Base-by-base conservation (phyloP, 2,329 filamentous ascomycete species). In the Geosmithia putterillii region DNA sequence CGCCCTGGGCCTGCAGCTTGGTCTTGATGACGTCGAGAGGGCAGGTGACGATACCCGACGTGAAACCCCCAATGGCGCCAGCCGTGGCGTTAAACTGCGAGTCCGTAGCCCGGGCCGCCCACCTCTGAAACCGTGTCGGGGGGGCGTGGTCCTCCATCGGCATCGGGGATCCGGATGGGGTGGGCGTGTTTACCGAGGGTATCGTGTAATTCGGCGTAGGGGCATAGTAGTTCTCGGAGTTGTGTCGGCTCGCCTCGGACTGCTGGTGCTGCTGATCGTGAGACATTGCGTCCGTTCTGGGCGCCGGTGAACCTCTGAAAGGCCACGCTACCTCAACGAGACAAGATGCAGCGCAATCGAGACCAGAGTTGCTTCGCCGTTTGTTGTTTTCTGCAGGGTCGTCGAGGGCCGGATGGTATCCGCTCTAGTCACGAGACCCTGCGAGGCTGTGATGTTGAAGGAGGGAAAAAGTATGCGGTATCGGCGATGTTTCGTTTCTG, bases 11-110 rank as follows among this genome's bases (percentile, higher is more conserved):
- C 62, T 98, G 92, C 47, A 98, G 67, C 64, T 95, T 96, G 38
- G 92, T 98, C 70, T 98, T 98, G 64, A 98, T 96, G 48, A 98
- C 92, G 70, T 98, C 92, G 52, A 98, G 80, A 37, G 92, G 92
- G 61, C 92, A 98, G 43, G 90, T 96, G 50, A 95, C 86, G 44
- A 98, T 77, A 42, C 92, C 92, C 7, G 89, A 95, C 19, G 87
- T 88, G 55, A 96, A 86, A 41, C 92, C 92, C 42, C 89, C 90
- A 45, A 86, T 73, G 41, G 89, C 90, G 44, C 92, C 92, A 38
- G 87, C 83, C 45, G 95, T 71, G 48, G 87, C 86, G 60, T 94
- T 86, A 60, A 96, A 80, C 49, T 77, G 73, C 18, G 74, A 69
- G 48, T 79, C 73, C 28, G 75, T 76, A 42, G 76, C 75, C 35